Percentiles rank a stretch among this genome's conserved stretches.
These are phyloP conservation scores for Pascua sp. DNA, from an alignment of 1,284 basidiomycete species.

Conservation along the genomic window DNA sequence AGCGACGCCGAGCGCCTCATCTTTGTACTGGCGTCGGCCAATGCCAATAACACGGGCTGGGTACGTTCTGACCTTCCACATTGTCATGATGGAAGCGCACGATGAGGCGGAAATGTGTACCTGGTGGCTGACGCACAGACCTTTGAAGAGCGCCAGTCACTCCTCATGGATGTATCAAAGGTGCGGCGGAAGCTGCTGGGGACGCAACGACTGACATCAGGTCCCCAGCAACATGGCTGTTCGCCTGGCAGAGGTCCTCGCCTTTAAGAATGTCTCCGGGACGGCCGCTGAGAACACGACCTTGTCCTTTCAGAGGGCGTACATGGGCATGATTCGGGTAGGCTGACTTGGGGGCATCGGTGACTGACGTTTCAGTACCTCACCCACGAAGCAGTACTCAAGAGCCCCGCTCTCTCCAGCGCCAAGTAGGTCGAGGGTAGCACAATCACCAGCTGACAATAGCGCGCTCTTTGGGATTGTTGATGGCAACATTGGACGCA, in stretches of 20 bases:
- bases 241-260: constrained; percentile 57
- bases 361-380: constrained; percentile 53
- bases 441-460: constrained; percentile 56
- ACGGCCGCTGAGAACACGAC: constrained; percentile 42
- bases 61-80: not conserved
- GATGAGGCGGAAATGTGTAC: too few relatives aligned
- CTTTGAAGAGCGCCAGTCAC: constrained; percentile 7
- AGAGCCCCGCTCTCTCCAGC: constrained; percentile 57
- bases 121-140: constrained; percentile 8
- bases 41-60: constrained; percentile 10
- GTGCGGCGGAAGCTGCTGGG: not conserved
- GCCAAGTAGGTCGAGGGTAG: constrained; percentile 64
- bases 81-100: too few relatives aligned
- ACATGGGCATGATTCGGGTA: constrained; percentile 60
- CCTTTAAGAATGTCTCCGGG: constrained; percentile 53
- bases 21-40: not conserved
- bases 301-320: constrained; percentile 62
- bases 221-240: constrained; percentile 53
- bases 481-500: constrained; percentile 55
- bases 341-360: constrained; percentile 20
- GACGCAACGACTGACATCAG: constrained; percentile 1
- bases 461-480: constrained; percentile 61
- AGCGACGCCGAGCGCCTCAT: constrained; percentile 7
- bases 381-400: constrained; percentile 61
- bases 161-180: constrained; percentile 5